phyloP scores from a whole-genome alignment of 306 rosid genomes.

The Lathyrus aphaca region DNA sequence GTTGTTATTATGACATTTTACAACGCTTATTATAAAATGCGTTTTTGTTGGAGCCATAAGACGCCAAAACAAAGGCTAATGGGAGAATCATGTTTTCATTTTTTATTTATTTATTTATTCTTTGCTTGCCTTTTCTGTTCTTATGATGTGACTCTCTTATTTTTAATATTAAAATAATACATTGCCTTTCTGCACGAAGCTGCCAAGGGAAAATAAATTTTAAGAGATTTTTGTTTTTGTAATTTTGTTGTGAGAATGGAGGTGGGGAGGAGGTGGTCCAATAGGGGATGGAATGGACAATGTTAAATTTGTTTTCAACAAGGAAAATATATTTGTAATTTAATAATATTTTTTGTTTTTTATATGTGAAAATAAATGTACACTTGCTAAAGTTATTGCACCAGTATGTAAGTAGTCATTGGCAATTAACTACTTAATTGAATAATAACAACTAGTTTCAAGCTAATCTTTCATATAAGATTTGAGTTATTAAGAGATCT shows the following conservation, averaged over 20 bases:
- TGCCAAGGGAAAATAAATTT: background rate
- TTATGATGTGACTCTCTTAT: conserved; percentile 23
- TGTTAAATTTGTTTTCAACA: conserved; percentile 5
- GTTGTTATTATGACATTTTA: conserved; percentile 34
- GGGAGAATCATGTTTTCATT: conserved; percentile 14
- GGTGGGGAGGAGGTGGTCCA: background rate
- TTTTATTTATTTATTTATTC: background rate
- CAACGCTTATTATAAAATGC: background rate
- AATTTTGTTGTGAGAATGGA: background rate
- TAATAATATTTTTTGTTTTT: background rate
- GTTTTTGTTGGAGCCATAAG: conserved; percentile 18
- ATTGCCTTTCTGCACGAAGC: conserved; percentile 14
- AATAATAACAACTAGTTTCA: background rate
- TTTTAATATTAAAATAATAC: conserved; percentile 5
- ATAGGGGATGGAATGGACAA: background rate
- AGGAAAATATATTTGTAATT: background rate
- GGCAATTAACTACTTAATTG: background rate
- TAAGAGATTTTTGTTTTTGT: background rate
- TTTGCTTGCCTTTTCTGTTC: conserved; percentile 7
- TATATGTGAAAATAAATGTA: background rate
- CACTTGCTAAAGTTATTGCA: background rate
- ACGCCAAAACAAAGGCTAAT: conserved; percentile 37
- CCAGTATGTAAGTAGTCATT: background rate
- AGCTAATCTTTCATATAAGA: background rate
- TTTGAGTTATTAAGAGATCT: background rate